Percentiles rank a stretch among this genome's conserved stretches.
Evolutionary conservation across 805 yeast species (phyloP).

Genomic region (Starmerella sp.): DNA sequence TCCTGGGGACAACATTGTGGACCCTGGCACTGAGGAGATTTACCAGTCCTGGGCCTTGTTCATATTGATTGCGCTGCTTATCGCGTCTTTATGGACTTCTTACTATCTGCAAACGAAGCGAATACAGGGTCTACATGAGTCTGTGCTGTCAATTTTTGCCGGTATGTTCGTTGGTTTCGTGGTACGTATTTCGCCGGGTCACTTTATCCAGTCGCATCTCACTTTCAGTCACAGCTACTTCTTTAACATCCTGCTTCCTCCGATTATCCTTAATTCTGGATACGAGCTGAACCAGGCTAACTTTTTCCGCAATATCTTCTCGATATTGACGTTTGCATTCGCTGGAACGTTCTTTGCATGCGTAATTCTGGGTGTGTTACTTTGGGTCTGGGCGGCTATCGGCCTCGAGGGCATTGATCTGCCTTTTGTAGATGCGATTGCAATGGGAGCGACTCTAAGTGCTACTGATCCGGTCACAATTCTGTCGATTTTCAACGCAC

Average conservation of each 20-base stretch:
- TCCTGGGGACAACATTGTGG: slow-evolving; percentile 45
- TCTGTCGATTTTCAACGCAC: slow-evolving; percentile 88
- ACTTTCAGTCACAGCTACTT: slow-evolving; percentile 90
- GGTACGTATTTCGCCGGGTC: slow-evolving; percentile 88
- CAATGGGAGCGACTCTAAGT: slow-evolving; percentile 93
- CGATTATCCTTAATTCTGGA: slow-evolving; percentile 91
- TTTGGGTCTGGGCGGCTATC: slow-evolving; percentile 80
- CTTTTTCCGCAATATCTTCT: slow-evolving; percentile 82
- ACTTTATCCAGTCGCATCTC: slow-evolving; percentile 91
- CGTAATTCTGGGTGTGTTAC: slow-evolving; percentile 74
- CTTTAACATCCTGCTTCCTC: slow-evolving; percentile 88
- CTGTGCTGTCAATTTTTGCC: slow-evolving; percentile 87
- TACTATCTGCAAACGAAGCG: slow-evolving; percentile 83
- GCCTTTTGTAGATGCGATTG: slow-evolving; percentile 92
- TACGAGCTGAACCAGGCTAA: slow-evolving; percentile 93
- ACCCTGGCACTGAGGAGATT: slow-evolving; percentile 88
- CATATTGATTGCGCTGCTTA: slow-evolving; percentile 65
- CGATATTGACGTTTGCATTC: slow-evolving; percentile 86
- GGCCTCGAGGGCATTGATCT: slow-evolving; percentile 82
- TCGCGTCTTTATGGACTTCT: slow-evolving; percentile 89
- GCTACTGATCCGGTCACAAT: slow-evolving; percentile 99
- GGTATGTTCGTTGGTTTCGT: slow-evolving; percentile 94
- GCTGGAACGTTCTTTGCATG: slow-evolving; percentile 95
- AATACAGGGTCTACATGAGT: slow-evolving; percentile 94
- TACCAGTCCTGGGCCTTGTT: slow-evolving; percentile 96